Percentiles rank a stretch among this genome's conserved stretches.
These are phyloP conservation scores for Pseudopithomyces chartarum DNA, from an alignment of 2,329 filamentous ascomycete species.

Conservation along the genomic window DNA sequence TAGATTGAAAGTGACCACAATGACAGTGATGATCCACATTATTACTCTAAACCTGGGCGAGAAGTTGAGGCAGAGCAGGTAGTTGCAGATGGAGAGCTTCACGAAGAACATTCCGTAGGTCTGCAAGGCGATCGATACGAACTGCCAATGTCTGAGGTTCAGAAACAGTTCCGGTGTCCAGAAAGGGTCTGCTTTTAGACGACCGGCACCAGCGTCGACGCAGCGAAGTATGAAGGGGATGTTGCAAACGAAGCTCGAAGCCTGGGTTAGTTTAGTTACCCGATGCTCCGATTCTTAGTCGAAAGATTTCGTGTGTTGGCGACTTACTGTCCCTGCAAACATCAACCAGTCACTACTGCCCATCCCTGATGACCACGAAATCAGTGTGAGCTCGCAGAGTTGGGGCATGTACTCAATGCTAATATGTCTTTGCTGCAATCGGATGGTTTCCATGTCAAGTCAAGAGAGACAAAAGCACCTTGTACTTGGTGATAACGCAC, in stretches of 20 bases:
- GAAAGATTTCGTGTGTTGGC: not conserved
- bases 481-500: too few species aligned
- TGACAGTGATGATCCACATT: constrained; percentile 13
- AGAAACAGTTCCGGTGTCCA: constrained; percentile 6
- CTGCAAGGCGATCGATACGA: constrained; percentile 13
- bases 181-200: constrained; percentile 17
- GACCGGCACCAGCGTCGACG: constrained; percentile 11
- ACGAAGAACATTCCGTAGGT: constrained; percentile 21
- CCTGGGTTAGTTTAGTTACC: not conserved
- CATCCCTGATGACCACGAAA: not conserved
- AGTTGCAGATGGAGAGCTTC: constrained; percentile 19
- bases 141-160: constrained; percentile 9
- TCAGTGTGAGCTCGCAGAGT: too few species aligned
- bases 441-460: too few species aligned
- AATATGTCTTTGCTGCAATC: too few species aligned
- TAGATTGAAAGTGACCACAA: constrained; percentile 14
- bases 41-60: constrained; percentile 13
- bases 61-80: constrained; percentile 20
- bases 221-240: constrained; percentile 6
- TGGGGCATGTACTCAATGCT: too few species aligned
- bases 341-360: constrained; percentile 13
- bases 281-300: not conserved
- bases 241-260: constrained; percentile 3
- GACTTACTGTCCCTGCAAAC: constrained; percentile 14
- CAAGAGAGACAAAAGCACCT: too few species aligned